Percentiles rank a stretch among this genome's conserved stretches.
phyloP scores from a whole-genome alignment of 352 stramenopile genomes.

The Phytophthora boehmeriae region DNA sequence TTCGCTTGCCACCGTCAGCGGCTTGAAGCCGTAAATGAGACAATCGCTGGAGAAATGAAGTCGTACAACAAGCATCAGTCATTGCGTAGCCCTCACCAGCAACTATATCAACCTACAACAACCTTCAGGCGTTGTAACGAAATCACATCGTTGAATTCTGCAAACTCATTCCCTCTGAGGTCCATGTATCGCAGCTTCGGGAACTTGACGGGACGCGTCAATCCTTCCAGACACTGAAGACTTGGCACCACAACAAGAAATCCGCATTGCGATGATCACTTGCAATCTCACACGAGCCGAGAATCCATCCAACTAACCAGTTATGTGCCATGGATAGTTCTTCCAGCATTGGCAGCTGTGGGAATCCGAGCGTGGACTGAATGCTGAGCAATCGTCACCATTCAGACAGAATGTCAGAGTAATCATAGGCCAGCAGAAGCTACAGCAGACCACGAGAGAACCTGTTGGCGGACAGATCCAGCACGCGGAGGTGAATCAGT shows the following conservation, averaged over 20 bases:
- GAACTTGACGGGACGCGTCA: conserved; percentile 72
- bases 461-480: conserved; percentile 84
- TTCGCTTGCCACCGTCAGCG: conserved; percentile 61
- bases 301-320: conserved; percentile 32
- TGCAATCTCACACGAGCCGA: background rate
- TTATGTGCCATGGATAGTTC: conserved; percentile 84
- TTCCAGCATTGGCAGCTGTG: conserved; percentile 62
- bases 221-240: conserved; percentile 52
- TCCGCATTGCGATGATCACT: background rate
- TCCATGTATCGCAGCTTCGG: conserved; percentile 76
- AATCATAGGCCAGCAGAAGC: background rate
- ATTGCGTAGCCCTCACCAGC: background rate
- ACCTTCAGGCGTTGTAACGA: conserved; percentile 66
- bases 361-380: conserved; percentile 58
- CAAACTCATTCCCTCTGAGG: conserved; percentile 68
- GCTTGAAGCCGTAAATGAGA: conserved; percentile 67
- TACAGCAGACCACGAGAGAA: conserved; percentile 16
- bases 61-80: background rate
- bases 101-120: background rate
- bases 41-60: conserved; percentile 39
- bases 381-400: conserved; percentile 38
- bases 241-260: conserved; percentile 26
- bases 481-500: conserved; percentile 62
- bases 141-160: conserved; percentile 39
- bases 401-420: conserved; percentile 4